Evolutionary conservation across 768 basidiomycete genomes (phyloP).

Genomic region (Collybia sordida): DNA sequence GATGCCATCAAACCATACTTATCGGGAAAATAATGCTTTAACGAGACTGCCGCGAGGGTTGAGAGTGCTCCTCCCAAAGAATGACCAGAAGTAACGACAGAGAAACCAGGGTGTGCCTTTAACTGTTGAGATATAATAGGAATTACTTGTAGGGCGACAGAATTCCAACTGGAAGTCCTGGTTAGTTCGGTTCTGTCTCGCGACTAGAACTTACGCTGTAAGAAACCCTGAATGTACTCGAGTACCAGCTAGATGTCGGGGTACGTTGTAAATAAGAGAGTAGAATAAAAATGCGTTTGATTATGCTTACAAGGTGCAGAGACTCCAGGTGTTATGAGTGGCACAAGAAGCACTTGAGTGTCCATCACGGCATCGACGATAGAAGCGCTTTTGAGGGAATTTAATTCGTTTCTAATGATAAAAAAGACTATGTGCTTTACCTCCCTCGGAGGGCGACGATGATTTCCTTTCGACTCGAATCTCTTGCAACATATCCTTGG

Average conservation of each 20-base stretch:
- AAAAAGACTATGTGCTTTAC: slow-evolving; percentile 20
- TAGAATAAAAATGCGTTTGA: not conserved
- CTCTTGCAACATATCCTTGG: slow-evolving; percentile 51
- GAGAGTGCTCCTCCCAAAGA: slow-evolving; percentile 56
- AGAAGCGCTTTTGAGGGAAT: slow-evolving; percentile 30
- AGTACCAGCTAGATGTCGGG: slow-evolving; percentile 28
- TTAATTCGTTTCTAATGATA: not conserved
- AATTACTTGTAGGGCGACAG: slow-evolving; percentile 40
- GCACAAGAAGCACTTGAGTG: slow-evolving; percentile 38
- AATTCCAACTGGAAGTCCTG: slow-evolving; percentile 42
- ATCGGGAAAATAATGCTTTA: slow-evolving; percentile 41
- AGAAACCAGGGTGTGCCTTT: slow-evolving; percentile 30
- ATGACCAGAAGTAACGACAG: slow-evolving; percentile 49
- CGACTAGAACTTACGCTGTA: slow-evolving; percentile 33
- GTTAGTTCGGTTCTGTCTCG: not conserved
- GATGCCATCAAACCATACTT: slow-evolving; percentile 19
- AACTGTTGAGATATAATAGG: slow-evolving; percentile 35
- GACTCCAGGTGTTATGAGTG: slow-evolving; percentile 44
- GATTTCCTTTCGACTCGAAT: slow-evolving; percentile 44
- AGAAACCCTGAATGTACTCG: slow-evolving; percentile 52
- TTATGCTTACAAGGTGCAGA: slow-evolving; percentile 33
- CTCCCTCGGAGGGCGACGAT: slow-evolving; percentile 51
- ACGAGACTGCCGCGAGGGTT: slow-evolving; percentile 42
- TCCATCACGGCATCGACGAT: slow-evolving; percentile 43
- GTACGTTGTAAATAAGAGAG: not conserved